These are phyloP conservation scores for Termitomyces eurrhizus DNA, from an alignment of 768 basidiomycete genomes.

Conservation along the genomic window DNA sequence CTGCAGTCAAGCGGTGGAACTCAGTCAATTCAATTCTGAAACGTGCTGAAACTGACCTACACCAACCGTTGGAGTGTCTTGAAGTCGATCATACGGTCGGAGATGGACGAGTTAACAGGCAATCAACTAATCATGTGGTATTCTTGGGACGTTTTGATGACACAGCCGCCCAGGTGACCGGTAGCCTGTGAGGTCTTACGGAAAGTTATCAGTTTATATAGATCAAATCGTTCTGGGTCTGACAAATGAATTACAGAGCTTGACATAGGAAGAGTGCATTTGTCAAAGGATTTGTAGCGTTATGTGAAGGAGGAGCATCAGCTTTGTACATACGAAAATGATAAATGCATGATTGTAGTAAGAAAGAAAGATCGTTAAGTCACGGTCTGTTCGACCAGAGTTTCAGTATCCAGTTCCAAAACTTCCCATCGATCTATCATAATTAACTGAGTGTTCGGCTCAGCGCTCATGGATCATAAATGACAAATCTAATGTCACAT, in stretches of 20 bases:
- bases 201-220: neutral
- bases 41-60: conserved; percentile 52
- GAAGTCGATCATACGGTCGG: conserved; percentile 26
- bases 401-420: neutral
- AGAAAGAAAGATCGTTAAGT: neutral
- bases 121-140: conserved; percentile 22
- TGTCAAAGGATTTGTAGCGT: neutral
- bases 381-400: neutral
- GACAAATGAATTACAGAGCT: neutral
- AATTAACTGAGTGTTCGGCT: neutral
- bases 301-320: neutral
- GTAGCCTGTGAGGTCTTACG: conserved; percentile 17
- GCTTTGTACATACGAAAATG: neutral
- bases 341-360: neutral
- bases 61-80: conserved; percentile 18
- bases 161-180: conserved; percentile 20
- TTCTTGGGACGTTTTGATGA: conserved; percentile 22
- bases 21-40: conserved; percentile 46
- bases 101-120: conserved; percentile 30
- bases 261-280: neutral
- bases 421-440: neutral
- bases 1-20: conserved; percentile 39
- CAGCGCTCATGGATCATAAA: neutral
- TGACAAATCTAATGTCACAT: no score
- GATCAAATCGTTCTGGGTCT: no score